Base-by-base conservation (phyloP, 345 rosid species). In the Citrus mangshanensis region DNA sequence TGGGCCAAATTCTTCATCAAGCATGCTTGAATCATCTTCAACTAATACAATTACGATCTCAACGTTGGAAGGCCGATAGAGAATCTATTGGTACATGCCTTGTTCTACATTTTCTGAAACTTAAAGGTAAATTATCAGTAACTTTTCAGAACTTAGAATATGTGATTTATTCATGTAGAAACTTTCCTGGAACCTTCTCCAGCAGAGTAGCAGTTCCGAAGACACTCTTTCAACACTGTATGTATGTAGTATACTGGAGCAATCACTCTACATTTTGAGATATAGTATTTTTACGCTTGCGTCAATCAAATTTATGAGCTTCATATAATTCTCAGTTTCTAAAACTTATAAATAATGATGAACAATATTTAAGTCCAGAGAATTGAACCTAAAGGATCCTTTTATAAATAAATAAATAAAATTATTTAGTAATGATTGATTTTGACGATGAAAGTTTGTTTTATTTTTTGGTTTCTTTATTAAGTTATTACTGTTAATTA, bases 141-240 rank as follows among this genome's bases (percentile, higher is more conserved):
- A n/a, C 7, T 42, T 42, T 46, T 46, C 6, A 27, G 4, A 19
- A 38, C 74, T 18, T 18, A 18, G 74, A 70, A 38, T 38, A 9
- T 27, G 6, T 40, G 32, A n/a, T 59, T 34, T 12, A 9, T 73
- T 58, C 42, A 32, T 3, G 37, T 35, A 87, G 89, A 89, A 90
- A 89, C 85, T 91, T 92, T 72, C 88, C 93, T 0, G 98, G 98
- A 80, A 80, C 82, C 22, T 87, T 95, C 81, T 88, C 95, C 65
- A 89, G 95, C 18, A 81, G 73, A 86, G 77, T 93, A 72, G 97
- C 92, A 75, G 75, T 80, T 75, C 81, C 91, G 73, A 86, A 37
- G 64, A 83, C 51, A 13, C 79, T 42, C 98, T 95, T 84, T 62
- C 78, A 78, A 85, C 97, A 81, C 91, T 93, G 98, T 93, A 89